Evolutionary conservation across 345 rosid species (phyloP).

Genomic region (Lepidium aucheri): DNA sequence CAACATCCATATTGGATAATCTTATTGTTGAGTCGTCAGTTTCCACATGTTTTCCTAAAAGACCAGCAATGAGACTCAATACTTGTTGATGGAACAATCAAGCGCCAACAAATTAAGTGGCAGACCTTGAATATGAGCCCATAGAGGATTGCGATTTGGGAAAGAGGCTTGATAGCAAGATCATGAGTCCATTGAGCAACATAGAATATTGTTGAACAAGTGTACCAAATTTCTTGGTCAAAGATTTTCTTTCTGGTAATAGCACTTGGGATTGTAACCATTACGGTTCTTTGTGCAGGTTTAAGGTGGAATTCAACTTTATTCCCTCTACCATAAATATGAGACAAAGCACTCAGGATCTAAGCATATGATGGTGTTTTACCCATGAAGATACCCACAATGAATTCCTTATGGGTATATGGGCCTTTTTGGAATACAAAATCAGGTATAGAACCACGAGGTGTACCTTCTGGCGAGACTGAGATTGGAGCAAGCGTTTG

Average conservation of each 20-base stretch:
- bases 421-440: not conserved
- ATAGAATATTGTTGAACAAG: not conserved
- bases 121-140: not conserved
- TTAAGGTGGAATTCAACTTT: not conserved
- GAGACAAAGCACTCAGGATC: not conserved
- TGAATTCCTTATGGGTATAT: not conserved
- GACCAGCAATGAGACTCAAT: no score
- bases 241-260: not conserved
- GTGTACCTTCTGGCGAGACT: no score
- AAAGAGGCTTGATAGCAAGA: not conserved
- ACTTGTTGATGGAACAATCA: no score
- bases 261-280: not conserved
- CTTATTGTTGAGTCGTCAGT: no score
- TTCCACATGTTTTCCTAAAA: no score
- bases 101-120: not conserved
- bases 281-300: not conserved
- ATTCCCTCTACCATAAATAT: not conserved
- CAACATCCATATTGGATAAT: no score
- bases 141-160: not conserved
- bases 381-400: not conserved
- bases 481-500: no score
- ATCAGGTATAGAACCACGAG: no score
- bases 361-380: not conserved
- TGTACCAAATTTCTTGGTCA: not conserved
- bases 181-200: not conserved